These are phyloP conservation scores for Chaetomium tenue DNA, from an alignment of 495 filamentous ascomycete species.

Conservation along the genomic window DNA sequence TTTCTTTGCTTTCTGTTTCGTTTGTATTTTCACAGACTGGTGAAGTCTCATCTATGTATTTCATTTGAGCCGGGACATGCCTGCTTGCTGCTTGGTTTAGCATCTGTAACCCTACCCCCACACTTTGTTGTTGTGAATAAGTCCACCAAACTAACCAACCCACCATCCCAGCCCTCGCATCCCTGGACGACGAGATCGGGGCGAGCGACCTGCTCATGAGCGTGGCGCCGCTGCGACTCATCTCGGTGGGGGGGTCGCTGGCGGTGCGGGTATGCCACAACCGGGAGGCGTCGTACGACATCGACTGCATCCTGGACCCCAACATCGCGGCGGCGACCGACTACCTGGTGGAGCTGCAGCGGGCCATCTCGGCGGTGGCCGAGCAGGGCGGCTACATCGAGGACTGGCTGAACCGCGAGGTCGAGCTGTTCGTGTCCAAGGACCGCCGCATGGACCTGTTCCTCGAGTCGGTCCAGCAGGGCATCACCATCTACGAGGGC, in stretches of 20 bases:
- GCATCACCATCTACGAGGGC: conserved; percentile 14
- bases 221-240: conserved; percentile 5
- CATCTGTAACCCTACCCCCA: not conserved
- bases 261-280: conserved; percentile 1
- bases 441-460: conserved; percentile 10
- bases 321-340: not conserved
- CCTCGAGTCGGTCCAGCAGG: conserved; percentile 14
- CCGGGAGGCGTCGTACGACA: conserved; percentile 5
- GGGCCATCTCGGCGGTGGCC: not conserved
- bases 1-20: not conserved
- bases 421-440: not conserved
- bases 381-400: not conserved
- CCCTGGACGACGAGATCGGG: not conserved
- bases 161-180: not conserved
- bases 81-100: not conserved
- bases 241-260: not conserved
- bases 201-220: conserved; percentile 11
- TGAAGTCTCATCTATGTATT: not conserved
- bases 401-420: conserved; percentile 7
- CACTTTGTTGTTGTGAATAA: not conserved
- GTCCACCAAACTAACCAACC: not conserved
- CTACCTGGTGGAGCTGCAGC: not conserved
- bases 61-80: no score
- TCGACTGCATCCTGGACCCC: conserved; percentile 16
- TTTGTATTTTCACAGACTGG: not conserved